Conservation (phyloP, 306 rosid genomes). For the Pachyrhizus erosus region DNA sequence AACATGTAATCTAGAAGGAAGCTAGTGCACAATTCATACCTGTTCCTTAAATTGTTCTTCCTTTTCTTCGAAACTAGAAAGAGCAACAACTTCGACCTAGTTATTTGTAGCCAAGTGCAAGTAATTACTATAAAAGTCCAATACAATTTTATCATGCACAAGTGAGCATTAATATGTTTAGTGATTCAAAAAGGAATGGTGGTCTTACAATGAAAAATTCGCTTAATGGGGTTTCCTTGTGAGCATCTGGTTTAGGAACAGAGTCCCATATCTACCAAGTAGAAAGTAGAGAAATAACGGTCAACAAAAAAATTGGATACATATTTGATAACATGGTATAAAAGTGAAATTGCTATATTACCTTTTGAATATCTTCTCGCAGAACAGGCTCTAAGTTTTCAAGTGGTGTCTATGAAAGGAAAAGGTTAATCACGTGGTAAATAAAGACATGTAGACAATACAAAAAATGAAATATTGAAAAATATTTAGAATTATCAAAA, state of each 20-base stretch:
- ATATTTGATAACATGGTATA: background rate
- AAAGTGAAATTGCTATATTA: conserved; percentile 36
- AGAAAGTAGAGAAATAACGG: conserved; percentile 30
- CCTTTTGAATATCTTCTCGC: conserved; percentile 92
- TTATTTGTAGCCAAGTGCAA: conserved; percentile 43
- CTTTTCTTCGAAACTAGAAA: conserved; percentile 91
- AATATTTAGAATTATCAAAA: conserved; percentile 7
- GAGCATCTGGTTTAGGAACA: conserved; percentile 87
- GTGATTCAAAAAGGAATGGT: conserved; percentile 32
- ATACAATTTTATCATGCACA: background rate
- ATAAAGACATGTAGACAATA: background rate
- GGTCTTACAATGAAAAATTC: conserved; percentile 83
- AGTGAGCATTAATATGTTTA: background rate
- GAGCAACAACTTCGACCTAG: conserved; percentile 93
- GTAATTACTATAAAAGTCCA: conserved; percentile 26
- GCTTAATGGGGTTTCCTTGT: conserved; percentile 77
- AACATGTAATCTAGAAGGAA: conserved; percentile 31
- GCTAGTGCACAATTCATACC: conserved; percentile 50
- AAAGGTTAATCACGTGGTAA: conserved; percentile 27
- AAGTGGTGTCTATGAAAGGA: conserved; percentile 71
- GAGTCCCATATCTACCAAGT: conserved; percentile 85
- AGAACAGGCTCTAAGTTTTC: conserved; percentile 92
- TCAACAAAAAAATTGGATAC: background rate
- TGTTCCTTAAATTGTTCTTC: conserved; percentile 90
- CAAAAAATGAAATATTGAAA: background rate